Conservation (phyloP, 2,329 filamentous ascomycete species). For the Fusarium sp. region DNA sequence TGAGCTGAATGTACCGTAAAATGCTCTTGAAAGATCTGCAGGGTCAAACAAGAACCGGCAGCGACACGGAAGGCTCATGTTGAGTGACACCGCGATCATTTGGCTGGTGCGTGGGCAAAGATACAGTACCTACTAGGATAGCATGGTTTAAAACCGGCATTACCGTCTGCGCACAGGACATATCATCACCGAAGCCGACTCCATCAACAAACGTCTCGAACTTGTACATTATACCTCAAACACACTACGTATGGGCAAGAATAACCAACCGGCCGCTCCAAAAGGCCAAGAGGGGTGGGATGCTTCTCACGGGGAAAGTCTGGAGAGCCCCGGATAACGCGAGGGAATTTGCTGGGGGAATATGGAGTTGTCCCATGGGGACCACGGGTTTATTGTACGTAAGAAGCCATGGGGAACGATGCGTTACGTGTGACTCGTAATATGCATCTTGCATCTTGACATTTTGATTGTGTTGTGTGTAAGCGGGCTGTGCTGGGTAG, state of each 20-base stretch:
- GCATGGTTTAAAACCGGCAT: constrained; percentile 27
- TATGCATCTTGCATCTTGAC: constrained; percentile 6
- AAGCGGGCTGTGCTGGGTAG: constrained; percentile 5
- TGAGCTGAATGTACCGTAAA: constrained; percentile 5
- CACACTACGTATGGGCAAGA: constrained; percentile 5
- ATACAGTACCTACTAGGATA: neutral
- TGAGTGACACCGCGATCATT: constrained; percentile 23
- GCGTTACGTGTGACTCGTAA: constrained; percentile 16
- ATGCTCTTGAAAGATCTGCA: constrained; percentile 20
- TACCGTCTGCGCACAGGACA: constrained; percentile 32
- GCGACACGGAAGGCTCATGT: constrained; percentile 20
- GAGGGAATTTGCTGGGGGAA: constrained; percentile 29
- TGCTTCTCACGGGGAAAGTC: constrained; percentile 33
- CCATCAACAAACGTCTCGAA: constrained; percentile 21
- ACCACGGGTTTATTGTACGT: constrained; percentile 46
- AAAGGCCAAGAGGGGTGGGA: constrained; percentile 17
- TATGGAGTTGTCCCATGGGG: constrained; percentile 45
- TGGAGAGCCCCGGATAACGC: constrained; percentile 41
- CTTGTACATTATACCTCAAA: constrained; percentile 6
- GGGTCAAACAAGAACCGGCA: constrained; percentile 20
- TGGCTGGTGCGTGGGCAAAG: constrained; percentile 7
- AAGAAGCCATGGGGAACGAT: constrained; percentile 33
- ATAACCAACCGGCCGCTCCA: neutral
- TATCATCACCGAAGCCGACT: constrained; percentile 2
- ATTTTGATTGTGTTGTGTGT: neutral